Evolutionary conservation across 2,329 filamentous ascomycete species (phyloP), one percentile per base, ranked within the genome.

Genomic region (Lasiodiplodia hormozganensis): DNA sequence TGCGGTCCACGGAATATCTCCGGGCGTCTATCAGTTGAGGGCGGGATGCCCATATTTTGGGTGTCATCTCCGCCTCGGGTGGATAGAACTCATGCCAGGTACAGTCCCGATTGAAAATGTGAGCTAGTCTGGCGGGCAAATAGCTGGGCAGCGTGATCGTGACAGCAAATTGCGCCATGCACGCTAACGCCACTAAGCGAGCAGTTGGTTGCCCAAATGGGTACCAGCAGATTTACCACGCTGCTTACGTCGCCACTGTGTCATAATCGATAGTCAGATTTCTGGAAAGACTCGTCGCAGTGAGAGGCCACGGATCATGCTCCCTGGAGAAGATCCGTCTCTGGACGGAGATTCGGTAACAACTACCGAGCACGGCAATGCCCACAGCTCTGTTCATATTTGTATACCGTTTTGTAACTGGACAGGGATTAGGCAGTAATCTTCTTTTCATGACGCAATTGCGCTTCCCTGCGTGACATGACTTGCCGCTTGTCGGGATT

Each of bases 151-250:
- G 40, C 58, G 58, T 62, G 58, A 62, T 62, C 14, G 28, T 12
- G 49, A 25, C 38, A 51, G 10, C 40, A n/a, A 51, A 62, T 62
- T 43, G 58, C 58, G 58, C 49, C 40, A 62, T 62, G 43, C 40
- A 36, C 58, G 49, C 58, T 62, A 62, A 25, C 16, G 16, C 16
- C 7, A 28, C 31, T 51, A 36, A 60, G 34, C 36, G 21, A 36
- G 31, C 11, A 3, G 4, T 21, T 25, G 56, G 56, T 36, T 36
- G 12, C 18, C 56, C 56, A 7, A 23, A 28, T 2, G 12, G 31
- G 51, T 14, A 23, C 18, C 21, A 34, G 53, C 28, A 18, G 53
- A 21, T 56, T 16, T n/a, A 56, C 31, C 53, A 16, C 31, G 8
- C 4, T n/a, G 18, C 28, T 56, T 11, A 34, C 53, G 12, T 21